A percentile compares a stretch with the other conserved stretches of the same genome.
These are phyloP conservation scores for Arthonia radiata DNA, from an alignment of 495 filamentous ascomycete genomes.

Conservation along the genomic window DNA sequence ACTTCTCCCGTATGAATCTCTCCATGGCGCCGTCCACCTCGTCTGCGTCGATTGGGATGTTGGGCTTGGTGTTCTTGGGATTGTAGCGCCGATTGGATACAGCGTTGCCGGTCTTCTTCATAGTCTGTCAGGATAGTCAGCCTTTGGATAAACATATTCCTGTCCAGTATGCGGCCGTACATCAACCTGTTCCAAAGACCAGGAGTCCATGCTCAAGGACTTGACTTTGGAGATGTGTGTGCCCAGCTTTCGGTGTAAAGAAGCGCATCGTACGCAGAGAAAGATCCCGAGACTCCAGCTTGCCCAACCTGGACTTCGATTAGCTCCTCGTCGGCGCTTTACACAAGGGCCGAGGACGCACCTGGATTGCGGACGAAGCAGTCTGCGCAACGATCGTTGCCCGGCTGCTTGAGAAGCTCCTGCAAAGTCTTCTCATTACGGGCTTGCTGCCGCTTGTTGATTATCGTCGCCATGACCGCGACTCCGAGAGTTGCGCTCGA, in stretches of 20 bases:
- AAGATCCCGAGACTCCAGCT: slow-evolving; percentile 98
- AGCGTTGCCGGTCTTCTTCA: slow-evolving; percentile 73
- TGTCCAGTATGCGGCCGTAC: slow-evolving; percentile 21
- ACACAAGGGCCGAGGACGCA: slow-evolving; percentile 19
- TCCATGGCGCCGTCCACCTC: slow-evolving; percentile 85
- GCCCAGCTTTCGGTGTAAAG: slow-evolving; percentile 85
- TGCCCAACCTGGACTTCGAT: slow-evolving; percentile 53
- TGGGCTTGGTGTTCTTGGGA: slow-evolving; percentile 51
- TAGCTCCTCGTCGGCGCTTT: slow-evolving; percentile 4
- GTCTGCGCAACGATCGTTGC: slow-evolving; percentile 89
- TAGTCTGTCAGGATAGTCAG: slow-evolving; percentile 33
- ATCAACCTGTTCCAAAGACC: slow-evolving; percentile 87
- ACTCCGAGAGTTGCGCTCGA: too few relatives aligned
- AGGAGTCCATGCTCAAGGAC: slow-evolving; percentile 90
- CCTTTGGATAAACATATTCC: slow-evolving; percentile 3
- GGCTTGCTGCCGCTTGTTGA: slow-evolving; percentile 86
- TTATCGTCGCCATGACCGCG: slow-evolving; percentile 28
- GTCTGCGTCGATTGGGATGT: slow-evolving; percentile 69
- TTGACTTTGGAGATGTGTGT: slow-evolving; percentile 98
- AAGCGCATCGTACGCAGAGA: slow-evolving; percentile 90
- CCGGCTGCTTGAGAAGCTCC: slow-evolving; percentile 64
- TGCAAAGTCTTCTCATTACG: slow-evolving; percentile 84
- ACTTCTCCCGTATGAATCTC: slow-evolving; percentile 81
- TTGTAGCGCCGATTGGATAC: slow-evolving; percentile 75
- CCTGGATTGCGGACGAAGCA: slow-evolving; percentile 81